Percentiles rank a stretch among this genome's conserved stretches.
Evolutionary conservation across 805 yeast species (phyloP).

Genomic region (Cyberlindnera galapagoensis): DNA sequence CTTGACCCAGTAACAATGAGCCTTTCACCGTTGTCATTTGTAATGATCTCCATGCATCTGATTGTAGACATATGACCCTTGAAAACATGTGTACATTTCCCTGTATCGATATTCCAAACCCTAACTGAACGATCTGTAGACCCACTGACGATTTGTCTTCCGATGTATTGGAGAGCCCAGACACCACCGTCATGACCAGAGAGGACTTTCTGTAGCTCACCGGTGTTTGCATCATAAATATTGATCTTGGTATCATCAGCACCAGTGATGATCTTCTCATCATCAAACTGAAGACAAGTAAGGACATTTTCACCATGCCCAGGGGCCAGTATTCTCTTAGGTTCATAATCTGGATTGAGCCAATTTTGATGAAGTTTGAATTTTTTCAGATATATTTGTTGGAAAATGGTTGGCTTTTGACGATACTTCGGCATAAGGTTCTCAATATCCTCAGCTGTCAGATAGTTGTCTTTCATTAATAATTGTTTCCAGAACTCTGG

Average conservation of each 20-base stretch:
- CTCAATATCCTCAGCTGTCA: conserved; percentile 40
- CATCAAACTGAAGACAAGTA: conserved; percentile 91
- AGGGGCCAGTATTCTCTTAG: conserved; percentile 56
- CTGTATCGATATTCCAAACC: conserved; percentile 84
- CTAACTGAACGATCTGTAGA: conserved; percentile 93
- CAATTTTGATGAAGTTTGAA: conserved; percentile 48
- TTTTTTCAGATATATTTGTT: conserved; percentile 15
- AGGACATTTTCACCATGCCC: conserved; percentile 81
- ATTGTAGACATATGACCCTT: conserved; percentile 91
- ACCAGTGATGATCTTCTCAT: conserved; percentile 84
- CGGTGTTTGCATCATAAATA: conserved; percentile 72
- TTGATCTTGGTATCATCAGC: conserved; percentile 82
- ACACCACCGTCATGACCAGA: conserved; percentile 97
- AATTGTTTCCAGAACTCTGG: conserved; percentile 65
- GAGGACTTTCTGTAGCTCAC: conserved; percentile 53
- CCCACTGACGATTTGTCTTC: conserved; percentile 83
- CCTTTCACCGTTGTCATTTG: conserved; percentile 63
- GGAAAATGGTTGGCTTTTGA: conserved; percentile 7
- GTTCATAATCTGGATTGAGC: conserved; percentile 68
- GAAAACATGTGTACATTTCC: conserved; percentile 85
- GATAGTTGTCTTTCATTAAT: conserved; percentile 54
- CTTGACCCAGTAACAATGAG: conserved; percentile 83
- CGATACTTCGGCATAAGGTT: conserved; percentile 15
- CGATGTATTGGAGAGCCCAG: conserved; percentile 91
- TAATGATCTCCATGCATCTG: conserved; percentile 79